Conservation (phyloP, 1,284 basidiomycete genomes). For the Irpex lacteus region DNA sequence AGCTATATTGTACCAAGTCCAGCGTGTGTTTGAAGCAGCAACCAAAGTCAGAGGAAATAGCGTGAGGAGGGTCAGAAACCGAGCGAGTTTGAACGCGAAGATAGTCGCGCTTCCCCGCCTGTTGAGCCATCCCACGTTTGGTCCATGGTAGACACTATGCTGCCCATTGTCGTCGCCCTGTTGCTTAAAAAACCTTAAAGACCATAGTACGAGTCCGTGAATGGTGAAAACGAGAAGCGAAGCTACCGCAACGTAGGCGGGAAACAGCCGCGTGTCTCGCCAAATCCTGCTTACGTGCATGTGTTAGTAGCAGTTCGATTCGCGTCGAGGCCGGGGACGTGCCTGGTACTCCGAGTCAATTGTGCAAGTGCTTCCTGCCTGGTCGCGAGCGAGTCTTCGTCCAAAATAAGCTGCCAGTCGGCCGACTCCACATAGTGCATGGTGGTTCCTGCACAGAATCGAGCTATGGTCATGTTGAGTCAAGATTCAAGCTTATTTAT, state of each 20-base stretch:
- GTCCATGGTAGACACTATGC: not conserved
- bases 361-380: not conserved
- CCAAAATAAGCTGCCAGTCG: not conserved
- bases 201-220: slow-evolving; percentile 10
- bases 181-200: slow-evolving; percentile 7
- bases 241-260: slow-evolving; percentile 19
- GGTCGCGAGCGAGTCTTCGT: not conserved
- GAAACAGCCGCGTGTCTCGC: slow-evolving; percentile 19
- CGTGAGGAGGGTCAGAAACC: slow-evolving; percentile 22
- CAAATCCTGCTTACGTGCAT: slow-evolving; percentile 16
- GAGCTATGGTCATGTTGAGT: too few species aligned
- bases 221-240: slow-evolving; percentile 17
- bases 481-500: too few species aligned
- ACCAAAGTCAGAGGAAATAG: slow-evolving; percentile 26
- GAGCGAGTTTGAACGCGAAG: slow-evolving; percentile 26
- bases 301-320: not conserved
- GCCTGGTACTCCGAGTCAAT: too few species aligned
- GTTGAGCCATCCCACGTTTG: not conserved
- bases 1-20: slow-evolving; percentile 1
- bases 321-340: too few species aligned
- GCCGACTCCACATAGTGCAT: too few species aligned
- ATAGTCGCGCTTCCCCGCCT: slow-evolving; percentile 25
- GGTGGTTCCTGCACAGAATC: too few species aligned
- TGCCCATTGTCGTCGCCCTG: not conserved
- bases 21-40: slow-evolving; percentile 11